Evolutionary conservation across 306 rosid genomes (phyloP), one percentile per base, ranked within the genome.

Genomic region (Vigna trinervia): DNA sequence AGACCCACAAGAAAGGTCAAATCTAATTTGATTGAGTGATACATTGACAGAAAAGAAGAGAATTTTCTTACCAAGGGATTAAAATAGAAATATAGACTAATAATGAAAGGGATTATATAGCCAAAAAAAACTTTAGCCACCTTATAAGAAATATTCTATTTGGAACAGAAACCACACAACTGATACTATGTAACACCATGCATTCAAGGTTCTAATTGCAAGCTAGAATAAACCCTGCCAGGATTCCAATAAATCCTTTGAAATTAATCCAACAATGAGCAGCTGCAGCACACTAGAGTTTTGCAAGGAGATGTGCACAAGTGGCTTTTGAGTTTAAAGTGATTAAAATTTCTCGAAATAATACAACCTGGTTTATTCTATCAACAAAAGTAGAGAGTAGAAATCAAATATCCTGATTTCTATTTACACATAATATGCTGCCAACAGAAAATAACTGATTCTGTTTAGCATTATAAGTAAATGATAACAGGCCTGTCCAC

Each of bases 71-170:
- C 71, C n/a, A 39, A 38, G 38, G 32, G 17, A 28, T 58, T 58
- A 58, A 58, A 58, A 23, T 10, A 74, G 13, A 46, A 30, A 50
- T 17, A 17, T 36, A 22, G 58, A 43, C 46, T 17, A 52, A 47
- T 32, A 50, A 62, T 22, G 22, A 36, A 34, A 5, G 5, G 13
- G 63, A 22, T 2, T 36, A 75, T 36, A 50, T 50, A 61, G 39
- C 36, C 20, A 75, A 61, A 75, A 61, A 32, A 28, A 47, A 47
- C 15, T 15, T 74, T 11, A 75, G 12, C 64, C 34, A 22, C 22
- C 72, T 12, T 58, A 58, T 46, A 30, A 9, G 45, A 47, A 51
- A 69, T 19, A 69, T 32, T 41, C 46, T 41, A 8, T 41, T 41
- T 41, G 46, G 46, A 54, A 57, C 60, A 19, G 15, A 47, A 58